phyloP scores from a whole-genome alignment of 2,329 filamentous ascomycete genomes.

The Lasiodiplodia sp. region DNA sequence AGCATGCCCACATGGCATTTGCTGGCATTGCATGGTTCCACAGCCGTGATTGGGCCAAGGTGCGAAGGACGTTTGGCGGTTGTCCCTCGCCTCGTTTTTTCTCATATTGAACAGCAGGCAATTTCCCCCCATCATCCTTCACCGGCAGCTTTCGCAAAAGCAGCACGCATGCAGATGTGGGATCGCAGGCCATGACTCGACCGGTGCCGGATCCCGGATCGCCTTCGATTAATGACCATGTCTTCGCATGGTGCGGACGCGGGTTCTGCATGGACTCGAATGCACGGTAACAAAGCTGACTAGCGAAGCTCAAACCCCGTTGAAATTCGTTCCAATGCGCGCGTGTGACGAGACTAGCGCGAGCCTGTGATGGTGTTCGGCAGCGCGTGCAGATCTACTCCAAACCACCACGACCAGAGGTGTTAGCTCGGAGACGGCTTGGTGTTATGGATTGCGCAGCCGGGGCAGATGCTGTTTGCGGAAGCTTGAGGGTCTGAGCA shows the following conservation, averaged over 20 bases:
- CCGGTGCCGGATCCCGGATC: constrained; percentile 17
- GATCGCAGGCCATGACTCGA: not conserved
- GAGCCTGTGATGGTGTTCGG: not conserved
- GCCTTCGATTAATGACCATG: not conserved
- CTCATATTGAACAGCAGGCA: constrained; percentile 7
- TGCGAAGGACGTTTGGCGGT: not conserved
- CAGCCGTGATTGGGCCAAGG: not conserved
- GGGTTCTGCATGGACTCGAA: not conserved
- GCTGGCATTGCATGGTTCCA: constrained; percentile 17
- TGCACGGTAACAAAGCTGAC: constrained; percentile 14
- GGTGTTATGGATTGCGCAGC: constrained; percentile 10
- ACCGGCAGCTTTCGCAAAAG: not conserved
- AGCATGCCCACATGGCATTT: constrained; percentile 7
- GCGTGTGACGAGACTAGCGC: constrained; percentile 10
- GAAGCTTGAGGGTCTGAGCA: not conserved
- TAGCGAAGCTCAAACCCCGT: constrained; percentile 17
- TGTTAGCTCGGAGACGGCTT: not conserved
- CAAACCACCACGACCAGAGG: constrained; percentile 6
- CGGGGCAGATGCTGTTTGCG: constrained; percentile 16
- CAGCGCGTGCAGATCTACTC: constrained; percentile 22
- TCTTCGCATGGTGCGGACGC: not conserved
- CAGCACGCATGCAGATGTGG: not conserved
- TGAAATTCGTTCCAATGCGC: too few species aligned
- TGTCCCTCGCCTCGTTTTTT: constrained; percentile 1
- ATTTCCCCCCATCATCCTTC: not conserved